Base-by-base conservation (phyloP, 116 monocot species). In the Phalaenopsis hybrid region DNA sequence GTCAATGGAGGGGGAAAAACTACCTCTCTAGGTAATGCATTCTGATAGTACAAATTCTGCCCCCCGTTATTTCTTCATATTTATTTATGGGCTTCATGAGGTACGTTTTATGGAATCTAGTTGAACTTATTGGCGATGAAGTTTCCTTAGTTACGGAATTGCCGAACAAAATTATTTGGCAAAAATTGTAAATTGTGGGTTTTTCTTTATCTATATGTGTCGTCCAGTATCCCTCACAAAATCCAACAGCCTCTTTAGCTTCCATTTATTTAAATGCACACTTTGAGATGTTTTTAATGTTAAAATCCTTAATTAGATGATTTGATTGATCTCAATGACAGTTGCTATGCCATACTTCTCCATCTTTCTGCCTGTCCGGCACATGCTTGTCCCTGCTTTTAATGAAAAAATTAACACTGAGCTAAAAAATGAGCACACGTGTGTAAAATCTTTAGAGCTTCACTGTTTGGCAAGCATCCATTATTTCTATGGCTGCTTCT, bases 1-100 rank as follows among this genome's bases (percentile, higher is more conserved):
- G 96, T 96, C 20, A 96, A 96, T 91, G 96, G 96, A 23, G 96
- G 96, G 68, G 96, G 96, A 76, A 96, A 96, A 79, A 96, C 96
- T 25, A 96, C 96, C 1, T 96, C 96, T 63, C 85, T 96, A 81
- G 96, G 96, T 96, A 91, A 78, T 82, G 34, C 45, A 33, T 74
- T 82, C 51, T 75, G 46, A n/a, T 75, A 33, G n/a, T 9, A 46
- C 75, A 41, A 73, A 67, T 4, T 67, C 25, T 67, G 28, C 67
- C 10, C 67, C 10, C 10, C 3, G 28, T 10, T 28, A 9, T 65
- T 65, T 9, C 11, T 52, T 52, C 0, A 52, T 15, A 52, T n/a
- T 4, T 65, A 25, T 65, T 65, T 67, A 23, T 7, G 65, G 10
- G 15, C 55, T 55, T 15, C 55, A 55, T 25, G 8, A 1, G 25